phyloP scores from a whole-genome alignment of 176 grass and related monocot species.

The Elaeis guineensis region DNA sequence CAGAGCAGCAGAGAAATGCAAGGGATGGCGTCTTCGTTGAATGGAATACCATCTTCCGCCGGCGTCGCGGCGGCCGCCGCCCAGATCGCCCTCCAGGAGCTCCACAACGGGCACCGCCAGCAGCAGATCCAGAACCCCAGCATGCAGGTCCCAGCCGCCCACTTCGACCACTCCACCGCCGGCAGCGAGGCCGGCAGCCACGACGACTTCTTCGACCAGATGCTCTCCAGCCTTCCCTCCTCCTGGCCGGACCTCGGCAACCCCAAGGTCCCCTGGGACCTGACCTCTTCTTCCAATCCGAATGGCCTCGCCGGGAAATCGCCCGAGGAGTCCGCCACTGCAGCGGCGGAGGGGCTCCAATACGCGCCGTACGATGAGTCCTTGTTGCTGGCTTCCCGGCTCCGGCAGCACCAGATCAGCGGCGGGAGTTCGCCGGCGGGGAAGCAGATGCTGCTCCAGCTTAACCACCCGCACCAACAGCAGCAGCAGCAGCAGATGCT shows the following conservation, averaged over 20 bases:
- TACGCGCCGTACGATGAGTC: conserved; percentile 49
- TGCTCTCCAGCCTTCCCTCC: conserved; percentile 66
- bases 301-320: background rate
- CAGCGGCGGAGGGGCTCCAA: background rate
- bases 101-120: conserved; percentile 15
- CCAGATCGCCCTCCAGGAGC: conserved; percentile 39
- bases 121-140: background rate
- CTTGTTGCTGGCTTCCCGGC: conserved; percentile 45
- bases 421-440: conserved; percentile 31
- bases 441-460: conserved; percentile 61
- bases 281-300: background rate
- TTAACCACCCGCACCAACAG: conserved; percentile 32
- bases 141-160: background rate
- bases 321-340: background rate
- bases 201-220: conserved; percentile 94
- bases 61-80: background rate
- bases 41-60: no score
- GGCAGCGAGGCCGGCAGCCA: conserved; percentile 19
- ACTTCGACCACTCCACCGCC: conserved; percentile 19
- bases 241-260: conserved; percentile 61
- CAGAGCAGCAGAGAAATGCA: conserved; percentile 51
- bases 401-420: conserved; percentile 82
- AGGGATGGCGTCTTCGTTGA: conserved; percentile 25
- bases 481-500: conserved; percentile 23
- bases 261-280: conserved; percentile 60